These are phyloP conservation scores for Triticum aestivum DNA, from an alignment of 176 grass and related monocot genomes.

Conservation along the genomic window IWGSC_CS_RefSeq_v2.1 NC_057801.1:12235956-12236455, in stretches of 20 bases:
- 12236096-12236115: too few species aligned
- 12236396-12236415: not conserved
- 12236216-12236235: not conserved
- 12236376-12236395: not conserved
- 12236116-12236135: too few species aligned
- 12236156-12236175: too few species aligned
- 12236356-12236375: too few species aligned
- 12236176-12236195: not conserved
- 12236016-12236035: too few species aligned
- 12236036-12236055: too few species aligned
- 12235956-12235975: too few species aligned
- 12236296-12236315: not conserved
- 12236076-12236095: too few species aligned
- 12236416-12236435: not conserved
- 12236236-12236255: not conserved
- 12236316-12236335: not conserved
- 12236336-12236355: not conserved
- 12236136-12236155: too few species aligned
- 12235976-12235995: too few species aligned
- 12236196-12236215: conserved; percentile 19
- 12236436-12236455: not conserved
- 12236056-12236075: too few species aligned
- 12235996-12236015: too few species aligned
- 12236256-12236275: not conserved
- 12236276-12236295: not conserved